Evolutionary conservation across 441 rosid species (phyloP), one percentile per base, ranked within the genome.

Genomic region (Melastoma candidum): DNA sequence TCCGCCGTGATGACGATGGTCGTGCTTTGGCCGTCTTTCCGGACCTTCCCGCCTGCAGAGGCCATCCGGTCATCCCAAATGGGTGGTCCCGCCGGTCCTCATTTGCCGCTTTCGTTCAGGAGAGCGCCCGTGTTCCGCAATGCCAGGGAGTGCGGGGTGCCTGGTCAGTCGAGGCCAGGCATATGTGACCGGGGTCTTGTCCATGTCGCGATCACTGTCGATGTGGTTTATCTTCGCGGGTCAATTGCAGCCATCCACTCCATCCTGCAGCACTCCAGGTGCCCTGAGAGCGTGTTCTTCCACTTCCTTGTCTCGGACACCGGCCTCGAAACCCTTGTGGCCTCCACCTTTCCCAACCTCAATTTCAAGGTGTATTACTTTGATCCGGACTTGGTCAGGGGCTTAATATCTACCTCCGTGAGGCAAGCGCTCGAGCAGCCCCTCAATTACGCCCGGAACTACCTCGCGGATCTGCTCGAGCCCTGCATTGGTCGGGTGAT

Each of bases 361-460:
- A 83, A 74, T 69, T 85, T 85, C 65, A 81, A 77, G 53, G 79
- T 85, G 53, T 88, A 88, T 67, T 78, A 75, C 57, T 88, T 88
- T 66, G 78, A 83, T 62, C 97, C 97, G 45, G 81, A 75, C 63
- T 81, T 65, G 0, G 95, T 88, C 3, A 81, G 83, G 24, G 75
- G 65, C 54, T 61, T 85, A 75, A 88, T 88, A 47, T 88, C 97
- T 12, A 74, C 85, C 9, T 88, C 97, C 26, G 97, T 88, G 2
- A 69, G 96, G 67, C 92, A 83, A 70, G 96, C 96, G 14, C 80
- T 88, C 0, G 96, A 88, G 45, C 92, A 88, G 66, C 96, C 96
- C 2, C 66, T 88, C 59, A 88, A 88, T 66, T 88, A 88, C 79
- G 96, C 96, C 10, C 75, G 96, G 55, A 88, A 85, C 45, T 88